Base-by-base conservation (phyloP, 257 asterid species). In the Solanum appendiculatum region DNA sequence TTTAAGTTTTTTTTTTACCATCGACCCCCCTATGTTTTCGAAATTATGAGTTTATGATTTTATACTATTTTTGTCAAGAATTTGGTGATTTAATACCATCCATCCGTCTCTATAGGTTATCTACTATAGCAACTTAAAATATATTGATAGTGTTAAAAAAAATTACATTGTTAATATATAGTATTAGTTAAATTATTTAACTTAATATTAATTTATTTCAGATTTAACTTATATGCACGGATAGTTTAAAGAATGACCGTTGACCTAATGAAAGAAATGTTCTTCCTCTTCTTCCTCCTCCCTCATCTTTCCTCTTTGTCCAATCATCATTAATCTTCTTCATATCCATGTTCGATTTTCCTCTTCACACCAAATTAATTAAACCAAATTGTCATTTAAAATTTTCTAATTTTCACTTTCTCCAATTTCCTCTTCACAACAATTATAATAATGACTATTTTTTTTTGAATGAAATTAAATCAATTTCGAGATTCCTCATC, bases 401-500 rank as follows among this genome's bases (percentile, higher is more conserved):
- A 15, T 42, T n/a, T 77, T 5, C 0, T 33, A 44, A 69, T 80
- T 80, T 46, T 46, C 40, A 20, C 85, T 25, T 78, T 46, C 66
- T 80, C 85, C 40, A 80, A 80, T 80, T 27, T 80, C 66, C 85
- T 29, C 85, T 80, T 46, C 85, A 46, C 66, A 80, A 46, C 29
- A 80, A 46, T 27, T 46, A 46, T 80, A 29, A 80, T 46, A 46
- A 46, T 46, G 29, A 44, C 66, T 54, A 54, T 10, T 44, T 44
- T 15, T 75, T 13, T 13, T 69, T 77, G 15, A 80, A 46, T 46
- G 40, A 27, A 33, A 27, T 80, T 16, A 80, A 54, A 46, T 44
- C 64, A 78, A 80, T 39, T 54, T 40, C 87, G 72, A 69, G 66
- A 86, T 66, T 88, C 88, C 64, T 39, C 90, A 72, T 91, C 89